Evolutionary conservation across 2,329 filamentous ascomycete species (phyloP), one percentile per base, ranked within the genome.

Genomic region (Colletotrichum caudatum): DNA sequence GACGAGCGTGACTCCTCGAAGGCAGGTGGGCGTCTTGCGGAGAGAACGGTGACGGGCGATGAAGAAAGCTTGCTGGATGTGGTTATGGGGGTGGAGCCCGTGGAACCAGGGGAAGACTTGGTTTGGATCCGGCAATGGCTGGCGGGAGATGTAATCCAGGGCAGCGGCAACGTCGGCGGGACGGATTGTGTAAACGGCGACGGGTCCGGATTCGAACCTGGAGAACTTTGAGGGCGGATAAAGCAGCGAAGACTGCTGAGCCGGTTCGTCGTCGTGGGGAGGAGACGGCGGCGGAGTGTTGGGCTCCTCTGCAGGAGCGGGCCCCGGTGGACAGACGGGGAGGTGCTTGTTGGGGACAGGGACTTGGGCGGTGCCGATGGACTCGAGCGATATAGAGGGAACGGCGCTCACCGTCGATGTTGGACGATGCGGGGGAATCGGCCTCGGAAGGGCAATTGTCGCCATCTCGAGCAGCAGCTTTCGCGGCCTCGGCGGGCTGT

Each of bases 71-170:
- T 96, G 88, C 78, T 99, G 96, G 65, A 97, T 88, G 72, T 94
- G 91, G 78, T 99, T 99, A 73, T 92, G 90, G 0, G 93, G 91
- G 78, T 98, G 95, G 51, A 98, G 84, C 33, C 96, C 96, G 82
- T 99, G 96, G 33, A 98, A 86, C 96, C 96, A 99, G 2, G 96
- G 96, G 78, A 98, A 99, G 73, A 98, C 93, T 72, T 91, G 87
- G n/a, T 92, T 89, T 0, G 96, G 91, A 67, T 95, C 91, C 8
- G 96, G 95, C 33, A 98, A 85, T 1, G 94, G 92, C 77, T 97
- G 94, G 2, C 90, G 88, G 3, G 95, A 89, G 71, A 90, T 84
- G 77, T 95, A 89, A 74, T 97, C 90, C 44, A 98, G 79, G 1
- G 95, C 94, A 57, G 90, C 86, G 14, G 90, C 89, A 54, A 98